A percentile compares a stretch with the other conserved stretches of the same genome.
Conservation (phyloP, 257 asterid species). For the Thymus mandschuricus region DNA sequence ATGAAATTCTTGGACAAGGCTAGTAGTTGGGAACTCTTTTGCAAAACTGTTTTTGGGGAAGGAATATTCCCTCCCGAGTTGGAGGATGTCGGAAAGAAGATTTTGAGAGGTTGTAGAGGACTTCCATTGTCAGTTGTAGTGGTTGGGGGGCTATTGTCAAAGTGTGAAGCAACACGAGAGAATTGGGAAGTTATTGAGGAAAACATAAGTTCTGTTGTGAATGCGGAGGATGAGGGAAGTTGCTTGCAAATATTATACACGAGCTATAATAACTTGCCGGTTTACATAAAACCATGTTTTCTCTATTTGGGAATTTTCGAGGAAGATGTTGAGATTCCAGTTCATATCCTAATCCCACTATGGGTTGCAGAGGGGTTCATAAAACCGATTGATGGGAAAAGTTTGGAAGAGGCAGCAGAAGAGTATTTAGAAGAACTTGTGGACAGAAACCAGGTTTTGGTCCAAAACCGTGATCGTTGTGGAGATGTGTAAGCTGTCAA, state of each 20-base stretch:
- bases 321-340: no score
- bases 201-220: conserved; percentile 8
- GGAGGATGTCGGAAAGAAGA: neutral
- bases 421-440: no score
- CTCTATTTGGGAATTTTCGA: no score
- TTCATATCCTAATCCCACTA: no score
- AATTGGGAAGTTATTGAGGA: neutral
- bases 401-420: no score
- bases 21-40: neutral
- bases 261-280: neutral
- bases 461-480: no score
- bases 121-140: conserved; percentile 25
- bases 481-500: neutral
- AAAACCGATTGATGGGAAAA: no score
- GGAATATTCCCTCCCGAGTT: conserved; percentile 11
- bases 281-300: no score
- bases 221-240: neutral
- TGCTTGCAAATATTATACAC: neutral
- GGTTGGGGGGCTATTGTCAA: conserved; percentile 15
- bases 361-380: no score
- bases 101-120: conserved; percentile 2
- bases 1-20: neutral
- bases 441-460: no score
- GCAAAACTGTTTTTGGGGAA: neutral
- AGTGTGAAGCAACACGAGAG: neutral